Evolutionary conservation across 306 rosid species (phyloP), one percentile per base, ranked within the genome.

Genomic region (Glycyrrhiza uralensis): DNA sequence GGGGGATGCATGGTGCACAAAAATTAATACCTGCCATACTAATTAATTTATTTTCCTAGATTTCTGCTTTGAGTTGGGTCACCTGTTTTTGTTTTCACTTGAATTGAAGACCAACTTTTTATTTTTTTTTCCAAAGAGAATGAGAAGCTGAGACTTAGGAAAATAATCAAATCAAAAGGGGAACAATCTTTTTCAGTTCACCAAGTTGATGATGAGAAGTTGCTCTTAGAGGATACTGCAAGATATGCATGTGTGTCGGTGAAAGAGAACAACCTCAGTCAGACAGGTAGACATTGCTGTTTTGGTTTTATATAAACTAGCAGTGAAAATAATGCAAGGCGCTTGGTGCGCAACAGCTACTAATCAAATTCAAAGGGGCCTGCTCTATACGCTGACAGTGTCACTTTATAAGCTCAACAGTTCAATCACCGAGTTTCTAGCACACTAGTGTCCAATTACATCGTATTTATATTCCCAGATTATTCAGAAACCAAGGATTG

Each of bases 1-100:
- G 68, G 69, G 74, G 69, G 42, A 2, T 8, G 54, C 17, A 71
- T 13, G 63, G 15, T 64, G 58, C 78, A 69, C 78, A 55, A 75
- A 71, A 49, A 9, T 46, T 64, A 55, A 39, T 14, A 18, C 2
- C 1, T 33, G 24, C 15, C 23, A 7, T 17, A 44, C 12, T 47
- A n/a, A 38, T n/a, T n/a, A n/a, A n/a, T n/a, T n/a, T n/a, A n/a
- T 38, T 69, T 69, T 63, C 59, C 47, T 1, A 30, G 47, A 47
- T 49, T 29, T 42, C 57, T 71, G 82, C 30, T 61, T 70, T 18
- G 22, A 36, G 66, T 38, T n/a, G 59, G 33, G 72, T 54, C 56
- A 29, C 68, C 1, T 71, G 32, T 54, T 63, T n/a, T 72, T 78
- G 82, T 78, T 66, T 58, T 39, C 23, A 62, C 45, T 28, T 33